Evolutionary conservation across 1,284 basidiomycete species (phyloP), one percentile per base, ranked within the genome.

Genomic region (Sphagnurus paluster): DNA sequence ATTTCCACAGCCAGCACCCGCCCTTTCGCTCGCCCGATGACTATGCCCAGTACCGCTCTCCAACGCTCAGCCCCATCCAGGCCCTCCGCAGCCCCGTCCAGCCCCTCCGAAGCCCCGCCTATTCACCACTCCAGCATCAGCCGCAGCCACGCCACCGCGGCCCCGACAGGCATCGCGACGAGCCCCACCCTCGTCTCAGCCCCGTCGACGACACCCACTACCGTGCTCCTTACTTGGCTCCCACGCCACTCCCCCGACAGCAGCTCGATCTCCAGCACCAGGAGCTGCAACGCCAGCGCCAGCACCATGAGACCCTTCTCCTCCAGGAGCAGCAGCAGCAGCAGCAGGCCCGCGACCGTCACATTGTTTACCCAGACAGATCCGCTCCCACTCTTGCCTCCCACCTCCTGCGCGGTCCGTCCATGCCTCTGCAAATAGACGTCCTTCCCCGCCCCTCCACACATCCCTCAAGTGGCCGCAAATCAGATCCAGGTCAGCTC

Each of bases 321-420:
- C 48, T 48, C 20, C 56, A 61, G 35, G 58, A 60, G 42, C 56
- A 58, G 19, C 52, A 52, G 4, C 59, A 57, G 28, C 52, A 54
- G n/a, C 51, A 56, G 35, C 50, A 48, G 25, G 47, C 39, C 25
- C 56, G 48, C 13, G 55, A 58, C 16, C 51, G 42, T 20, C 55
- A 53, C 29, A 19, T 52, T 16, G 24, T 38, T 16, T 44, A 49
- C 37, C n/a, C 45, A 37, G 53, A 52, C 16, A 41, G 46, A 46
- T 47, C 46, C 11, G 26, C 53, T 3, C 25, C 43, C 14, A 44
- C 46, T 32, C 21, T 41, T 13, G 19, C 48, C 17, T 43, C 51
- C 23, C 45, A 44, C 17, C 40, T 42, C 9, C 25, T 48, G 17
- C 50, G 44, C 11, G 29, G 19, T 32, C 49, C 55, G 9, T 52